Evolutionary conservation across 495 filamentous ascomycete species (phyloP), one percentile per base, ranked within the genome.

Genomic region (Umbilicaria muhlenbergii): DNA sequence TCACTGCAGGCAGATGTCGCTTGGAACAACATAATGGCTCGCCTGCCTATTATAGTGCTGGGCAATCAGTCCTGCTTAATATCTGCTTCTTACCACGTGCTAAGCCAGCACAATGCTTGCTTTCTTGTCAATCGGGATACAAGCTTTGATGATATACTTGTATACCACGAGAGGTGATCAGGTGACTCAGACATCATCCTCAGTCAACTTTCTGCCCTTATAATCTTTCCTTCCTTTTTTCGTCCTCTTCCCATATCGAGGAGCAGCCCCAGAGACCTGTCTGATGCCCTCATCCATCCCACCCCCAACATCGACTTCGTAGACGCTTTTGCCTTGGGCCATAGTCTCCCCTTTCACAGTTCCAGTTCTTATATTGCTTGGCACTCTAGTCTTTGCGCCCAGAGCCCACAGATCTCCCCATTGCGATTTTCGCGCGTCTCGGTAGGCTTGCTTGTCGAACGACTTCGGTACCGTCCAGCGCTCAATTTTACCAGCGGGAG

Each of bases 331-430:
- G 15, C 38, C 38, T 21, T 24, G 8, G 3, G 38, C 12, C 19
- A 17, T 21, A 5, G 4, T 28, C 24, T 28, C 24, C 1, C 6
- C 24, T 10, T 28, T 28, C 6, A 28, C 3, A 10, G 24, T 28
- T 6, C 24, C 24, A 6, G 24, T 28, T 10, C 24, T 28, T 7
- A 85, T 56, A 34, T 62, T 69, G 44, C 82, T 65, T 3, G 50
- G 49, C 1, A 79, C 70, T 35, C 84, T 69, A 0, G 85, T 92
- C 72, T 96, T 98, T 6, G 87, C 88, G 0, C 89, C 92, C 3
- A 98, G 67, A 5, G 87, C 86, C 91, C 91, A 98, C 15, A 95
- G 64, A 59, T 98, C 91, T 36, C 92, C 91, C 91, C 91, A 96
- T 33, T 59, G 59, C 0, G 80, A 71, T 58, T 98, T 98, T 45